These are phyloP conservation scores for Noccaea bulbosa DNA, from an alignment of 345 rosid species.

Conservation along the genomic window DNA sequence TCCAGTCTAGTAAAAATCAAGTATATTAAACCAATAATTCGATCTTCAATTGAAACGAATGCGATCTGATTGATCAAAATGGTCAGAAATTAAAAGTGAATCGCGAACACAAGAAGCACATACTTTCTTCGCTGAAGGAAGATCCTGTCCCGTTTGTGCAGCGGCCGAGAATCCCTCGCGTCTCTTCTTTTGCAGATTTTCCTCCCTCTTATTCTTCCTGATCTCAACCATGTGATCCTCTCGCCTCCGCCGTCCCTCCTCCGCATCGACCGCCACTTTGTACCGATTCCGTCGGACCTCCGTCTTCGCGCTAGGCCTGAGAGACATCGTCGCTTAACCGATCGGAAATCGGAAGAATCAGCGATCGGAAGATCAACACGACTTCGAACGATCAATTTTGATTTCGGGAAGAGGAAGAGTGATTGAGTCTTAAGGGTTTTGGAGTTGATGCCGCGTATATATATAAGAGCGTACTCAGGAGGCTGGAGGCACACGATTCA, in stretches of 20 bases:
- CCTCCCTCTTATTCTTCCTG: constrained; percentile 80
- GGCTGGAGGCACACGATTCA: constrained; percentile 26
- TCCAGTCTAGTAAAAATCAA: constrained; percentile 10
- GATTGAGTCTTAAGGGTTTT: constrained; percentile 9
- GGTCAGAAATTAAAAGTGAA: not conserved
- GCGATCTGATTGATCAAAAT: constrained; percentile 9
- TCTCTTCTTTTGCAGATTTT: constrained; percentile 74
- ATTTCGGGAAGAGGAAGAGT: constrained; percentile 1
- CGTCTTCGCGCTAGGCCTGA: constrained; percentile 70
- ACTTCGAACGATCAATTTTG: constrained; percentile 10
- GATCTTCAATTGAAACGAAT: not conserved
- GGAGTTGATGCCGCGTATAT: constrained; percentile 19
- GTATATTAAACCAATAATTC: not conserved
- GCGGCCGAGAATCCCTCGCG: constrained; percentile 58
- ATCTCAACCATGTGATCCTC: constrained; percentile 91
- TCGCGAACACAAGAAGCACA: not conserved
- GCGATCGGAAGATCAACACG: constrained; percentile 4
- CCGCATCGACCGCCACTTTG: constrained; percentile 78
- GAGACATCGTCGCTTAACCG: constrained; percentile 53
- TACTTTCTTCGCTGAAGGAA: constrained; percentile 61
- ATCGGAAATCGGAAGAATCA: constrained; percentile 25
- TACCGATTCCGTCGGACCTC: constrained; percentile 70
- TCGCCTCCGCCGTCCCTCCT: constrained; percentile 79
- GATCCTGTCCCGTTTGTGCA: constrained; percentile 39
- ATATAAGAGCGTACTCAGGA: constrained; percentile 25